Conservation (phyloP, 768 basidiomycete species). For the Trametopsis cervina region DNA sequence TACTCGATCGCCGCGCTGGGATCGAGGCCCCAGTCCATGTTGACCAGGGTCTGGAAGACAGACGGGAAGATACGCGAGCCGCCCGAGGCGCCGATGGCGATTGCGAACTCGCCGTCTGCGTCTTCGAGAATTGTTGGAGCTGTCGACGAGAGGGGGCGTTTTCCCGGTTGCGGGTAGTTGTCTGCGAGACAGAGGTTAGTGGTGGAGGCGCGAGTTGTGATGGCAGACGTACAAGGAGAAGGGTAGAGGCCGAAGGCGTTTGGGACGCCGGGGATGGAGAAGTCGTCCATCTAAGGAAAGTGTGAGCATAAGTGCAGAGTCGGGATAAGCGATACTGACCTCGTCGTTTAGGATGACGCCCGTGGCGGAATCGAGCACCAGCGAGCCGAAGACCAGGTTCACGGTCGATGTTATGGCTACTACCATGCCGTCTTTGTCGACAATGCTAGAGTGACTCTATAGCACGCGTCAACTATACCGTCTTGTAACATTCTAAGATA, state of each 20-base stretch:
- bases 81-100: slow-evolving; percentile 79
- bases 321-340: slow-evolving; percentile 27
- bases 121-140: slow-evolving; percentile 76
- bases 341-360: slow-evolving; percentile 91
- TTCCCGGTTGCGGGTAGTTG: slow-evolving; percentile 85
- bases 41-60: slow-evolving; percentile 72
- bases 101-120: slow-evolving; percentile 61
- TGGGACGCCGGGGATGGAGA: slow-evolving; percentile 76
- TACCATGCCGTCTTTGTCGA: slow-evolving; percentile 84
- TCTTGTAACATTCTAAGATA: neutral
- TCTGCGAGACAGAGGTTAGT: slow-evolving; percentile 32
- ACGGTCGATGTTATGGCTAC: slow-evolving; percentile 85
- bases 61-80: slow-evolving; percentile 81
- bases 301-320: neutral
- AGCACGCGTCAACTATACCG: neutral
- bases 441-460: slow-evolving; percentile 78
- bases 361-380: slow-evolving; percentile 78
- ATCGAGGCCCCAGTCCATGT: slow-evolving; percentile 78
- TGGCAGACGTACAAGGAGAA: slow-evolving; percentile 56
- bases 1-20: slow-evolving; percentile 76
- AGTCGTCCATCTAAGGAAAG: slow-evolving; percentile 76
- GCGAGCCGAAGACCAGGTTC: slow-evolving; percentile 85
- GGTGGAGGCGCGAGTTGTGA: slow-evolving; percentile 4
- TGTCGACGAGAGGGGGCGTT: slow-evolving; percentile 87
- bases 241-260: slow-evolving; percentile 81